Evolutionary conservation across 495 filamentous ascomycete species (phyloP).

Genomic region (Neurospora intermedia): DNA sequence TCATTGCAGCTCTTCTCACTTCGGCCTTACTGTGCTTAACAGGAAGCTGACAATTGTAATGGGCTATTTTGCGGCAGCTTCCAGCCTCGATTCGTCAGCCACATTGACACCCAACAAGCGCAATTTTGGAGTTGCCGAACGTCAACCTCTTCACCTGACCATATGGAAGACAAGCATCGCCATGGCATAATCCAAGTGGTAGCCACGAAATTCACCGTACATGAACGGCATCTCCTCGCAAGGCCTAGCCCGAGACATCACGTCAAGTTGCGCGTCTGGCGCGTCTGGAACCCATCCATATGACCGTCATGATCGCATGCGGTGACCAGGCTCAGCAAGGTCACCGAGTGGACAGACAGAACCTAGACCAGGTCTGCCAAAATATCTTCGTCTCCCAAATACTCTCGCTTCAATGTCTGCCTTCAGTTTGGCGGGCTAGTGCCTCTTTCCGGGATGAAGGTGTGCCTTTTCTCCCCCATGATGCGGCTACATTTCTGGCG

Average conservation of each 20-base stretch:
- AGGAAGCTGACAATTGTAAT: conserved; percentile 1
- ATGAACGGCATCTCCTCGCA: neutral
- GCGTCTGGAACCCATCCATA: neutral
- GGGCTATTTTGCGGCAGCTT: neutral
- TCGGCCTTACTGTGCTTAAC: neutral
- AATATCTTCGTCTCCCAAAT: neutral
- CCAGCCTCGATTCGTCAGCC: neutral
- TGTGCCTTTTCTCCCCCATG: neutral
- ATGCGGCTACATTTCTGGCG: neutral
- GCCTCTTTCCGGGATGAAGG: neutral
- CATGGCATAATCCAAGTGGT: neutral
- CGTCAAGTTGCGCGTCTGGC: neutral
- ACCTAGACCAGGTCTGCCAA: neutral
- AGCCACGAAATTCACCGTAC: neutral
- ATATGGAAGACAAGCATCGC: neutral
- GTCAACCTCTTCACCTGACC: conserved; percentile 10
- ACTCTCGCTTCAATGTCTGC: neutral
- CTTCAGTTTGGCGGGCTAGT: neutral
- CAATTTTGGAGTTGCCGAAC: conserved; percentile 34
- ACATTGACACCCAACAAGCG: conserved; percentile 28
- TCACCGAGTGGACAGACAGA: neutral
- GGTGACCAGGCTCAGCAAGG: neutral
- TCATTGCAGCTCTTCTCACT: neutral
- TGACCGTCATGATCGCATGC: neutral
- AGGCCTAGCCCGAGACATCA: neutral